phyloP scores from a whole-genome alignment of 2,329 filamentous ascomycete genomes.

The Chaetomiaceae sp. region DNA sequence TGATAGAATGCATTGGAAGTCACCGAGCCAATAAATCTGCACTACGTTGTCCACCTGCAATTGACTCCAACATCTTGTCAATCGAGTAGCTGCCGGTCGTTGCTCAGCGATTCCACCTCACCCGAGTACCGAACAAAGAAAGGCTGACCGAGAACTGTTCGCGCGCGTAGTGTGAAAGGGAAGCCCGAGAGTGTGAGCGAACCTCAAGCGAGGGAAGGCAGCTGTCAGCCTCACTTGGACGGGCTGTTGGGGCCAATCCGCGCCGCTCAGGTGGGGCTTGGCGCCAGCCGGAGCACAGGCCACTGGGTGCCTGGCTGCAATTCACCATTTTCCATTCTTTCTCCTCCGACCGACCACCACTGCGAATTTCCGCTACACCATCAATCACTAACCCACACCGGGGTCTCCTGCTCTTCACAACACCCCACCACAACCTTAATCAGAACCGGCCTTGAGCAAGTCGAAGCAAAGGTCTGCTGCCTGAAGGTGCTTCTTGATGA shows the following conservation, averaged over 20 bases:
- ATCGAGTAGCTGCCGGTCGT: no score
- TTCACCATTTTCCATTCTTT: conserved; percentile 29
- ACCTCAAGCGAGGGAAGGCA: not conserved
- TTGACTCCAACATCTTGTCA: no score
- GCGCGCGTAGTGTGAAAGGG: no score
- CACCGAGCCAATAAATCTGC: no score
- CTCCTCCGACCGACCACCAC: conserved; percentile 28
- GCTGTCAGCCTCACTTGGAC: conserved; percentile 19
- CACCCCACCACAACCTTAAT: conserved; percentile 26
- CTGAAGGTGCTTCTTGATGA: conserved; percentile 45
- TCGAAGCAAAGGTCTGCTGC: conserved; percentile 29
- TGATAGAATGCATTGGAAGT: no score
- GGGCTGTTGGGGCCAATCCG: conserved; percentile 14
- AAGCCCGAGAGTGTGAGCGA: not conserved
- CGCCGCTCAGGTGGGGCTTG: conserved; percentile 7
- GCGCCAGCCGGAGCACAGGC: conserved; percentile 23
- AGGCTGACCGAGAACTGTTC: no score
- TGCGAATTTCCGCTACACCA: conserved; percentile 32
- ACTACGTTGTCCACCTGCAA: no score
- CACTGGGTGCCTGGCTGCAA: conserved; percentile 22
- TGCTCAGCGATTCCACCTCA: no score
- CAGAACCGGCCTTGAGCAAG: conserved; percentile 17
- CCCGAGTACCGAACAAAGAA: no score
- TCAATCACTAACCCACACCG: conserved; percentile 29
- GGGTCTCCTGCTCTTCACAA: conserved; percentile 26